Evolutionary conservation across 768 basidiomycete genomes (phyloP).

Genomic region (Russula vinacea): DNA sequence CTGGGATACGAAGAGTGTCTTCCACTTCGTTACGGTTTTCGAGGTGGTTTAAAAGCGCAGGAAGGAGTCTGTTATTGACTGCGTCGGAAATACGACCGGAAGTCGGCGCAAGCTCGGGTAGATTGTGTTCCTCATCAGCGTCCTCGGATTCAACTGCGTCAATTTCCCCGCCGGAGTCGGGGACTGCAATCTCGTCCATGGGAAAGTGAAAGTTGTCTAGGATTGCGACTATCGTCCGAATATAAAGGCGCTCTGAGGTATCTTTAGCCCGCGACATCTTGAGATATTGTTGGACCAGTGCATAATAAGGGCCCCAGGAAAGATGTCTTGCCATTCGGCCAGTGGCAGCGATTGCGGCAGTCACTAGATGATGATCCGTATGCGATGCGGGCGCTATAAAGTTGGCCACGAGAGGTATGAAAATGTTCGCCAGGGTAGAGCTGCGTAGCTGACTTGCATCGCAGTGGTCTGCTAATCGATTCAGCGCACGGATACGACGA

Average conservation of each 20-base stretch:
- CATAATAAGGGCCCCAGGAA: conserved; percentile 80
- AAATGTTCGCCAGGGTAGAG: conserved; percentile 70
- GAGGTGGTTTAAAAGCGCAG: conserved; percentile 72
- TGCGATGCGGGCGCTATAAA: conserved; percentile 62
- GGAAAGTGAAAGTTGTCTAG: conserved; percentile 91
- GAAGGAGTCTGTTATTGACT: conserved; percentile 73
- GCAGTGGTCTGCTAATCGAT: conserved; percentile 77
- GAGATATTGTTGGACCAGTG: conserved; percentile 77
- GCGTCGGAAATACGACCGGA: conserved; percentile 59
- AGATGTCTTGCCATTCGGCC: conserved; percentile 76
- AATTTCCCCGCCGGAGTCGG: conserved; percentile 33
- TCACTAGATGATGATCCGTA: conserved; percentile 82
- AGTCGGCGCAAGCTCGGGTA: conserved; percentile 26
- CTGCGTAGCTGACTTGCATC: conserved; percentile 63
- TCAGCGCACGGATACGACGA: conserved; percentile 79
- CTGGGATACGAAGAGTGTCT: conserved; percentile 81
- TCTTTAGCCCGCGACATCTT: conserved; percentile 65
- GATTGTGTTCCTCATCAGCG: conserved; percentile 35
- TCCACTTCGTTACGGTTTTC: conserved; percentile 81
- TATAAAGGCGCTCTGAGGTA: conserved; percentile 69
- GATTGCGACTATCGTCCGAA: conserved; percentile 80
- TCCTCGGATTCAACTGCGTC: conserved; percentile 33
- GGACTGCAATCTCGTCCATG: conserved; percentile 57
- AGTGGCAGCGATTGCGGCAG: conserved; percentile 79
- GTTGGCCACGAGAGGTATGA: conserved; percentile 83